Evolutionary conservation across 495 filamentous ascomycete species (phyloP).

Genomic region (Mytilinidion resinicola): DNA sequence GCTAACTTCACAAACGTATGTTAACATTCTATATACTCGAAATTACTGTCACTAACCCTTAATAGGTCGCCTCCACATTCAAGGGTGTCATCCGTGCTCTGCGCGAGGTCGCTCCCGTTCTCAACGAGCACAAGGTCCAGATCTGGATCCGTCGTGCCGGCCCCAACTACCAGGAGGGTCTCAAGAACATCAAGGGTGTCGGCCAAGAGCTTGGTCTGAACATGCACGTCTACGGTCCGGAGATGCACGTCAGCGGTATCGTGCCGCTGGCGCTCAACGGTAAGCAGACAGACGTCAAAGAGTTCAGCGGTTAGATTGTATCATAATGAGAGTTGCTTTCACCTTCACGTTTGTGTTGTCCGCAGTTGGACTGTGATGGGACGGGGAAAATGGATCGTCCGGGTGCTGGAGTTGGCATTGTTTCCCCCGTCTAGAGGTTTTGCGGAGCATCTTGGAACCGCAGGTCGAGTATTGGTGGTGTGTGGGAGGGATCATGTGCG

Average conservation of each 20-base stretch:
- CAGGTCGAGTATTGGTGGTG: too few species aligned
- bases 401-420: too few species aligned
- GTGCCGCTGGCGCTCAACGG: constrained; percentile 60
- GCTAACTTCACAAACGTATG: constrained; percentile 95
- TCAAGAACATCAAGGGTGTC: constrained; percentile 98
- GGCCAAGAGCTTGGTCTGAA: constrained; percentile 86
- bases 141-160: constrained; percentile 99
- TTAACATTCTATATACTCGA: not conserved
- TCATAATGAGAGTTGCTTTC: not conserved
- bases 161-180: constrained; percentile 98
- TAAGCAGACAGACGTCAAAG: constrained; percentile 47
- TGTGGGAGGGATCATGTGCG: too few species aligned
- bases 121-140: constrained; percentile 95
- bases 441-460: too few species aligned
- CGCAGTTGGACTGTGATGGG: too few species aligned
- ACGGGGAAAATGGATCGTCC: too few species aligned
- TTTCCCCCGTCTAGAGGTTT: too few species aligned
- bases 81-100: constrained; percentile 99
- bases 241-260: constrained; percentile 80
- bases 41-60: not conserved
- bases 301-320: constrained; percentile 38
- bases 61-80: constrained; percentile 88
- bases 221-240: constrained; percentile 95
- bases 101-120: constrained; percentile 75
- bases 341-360: too few species aligned